Base-by-base conservation (phyloP, 306 rosid species). In the Pueraria montana region DNA sequence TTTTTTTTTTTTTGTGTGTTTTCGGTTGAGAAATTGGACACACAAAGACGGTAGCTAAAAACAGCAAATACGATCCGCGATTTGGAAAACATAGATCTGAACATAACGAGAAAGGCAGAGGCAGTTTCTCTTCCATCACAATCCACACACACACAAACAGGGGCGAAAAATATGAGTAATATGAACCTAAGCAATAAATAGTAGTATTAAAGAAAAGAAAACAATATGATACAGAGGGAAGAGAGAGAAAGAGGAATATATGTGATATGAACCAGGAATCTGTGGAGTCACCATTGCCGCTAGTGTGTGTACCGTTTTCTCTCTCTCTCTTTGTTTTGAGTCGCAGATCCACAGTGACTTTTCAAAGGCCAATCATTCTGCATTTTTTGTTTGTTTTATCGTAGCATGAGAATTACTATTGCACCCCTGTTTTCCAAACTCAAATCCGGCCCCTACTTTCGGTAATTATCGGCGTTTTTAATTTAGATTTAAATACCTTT, bases 251-350 rank as follows among this genome's bases (percentile, higher is more conserved):
- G 43, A 46, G 23, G 45, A 69, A 52, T 76, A 59, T 66, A 68
- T 27, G 75, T 49, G 75, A 73, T 79, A 48, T 53, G 81, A 84
- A 64, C 86, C 82, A 78, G 88, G 92, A 87, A 93, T 84, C 89
- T 58, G 72, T 65, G 76, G 88, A 83, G 89, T 82, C 87, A 26
- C 84, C 91, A 59, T 82, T 72, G 83, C 91, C 73, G 80, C 84
- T 78, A 84, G 74, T 55, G 61, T 77, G 38, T 62, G 55, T 4
- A 26, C 14, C 79, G 6, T 63, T 27, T 48, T 43, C 64, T 30
- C 72, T 75, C 77, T 18, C 32, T 38, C 53, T 50, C 26, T 43
- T 9, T 46, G 13, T 36, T 4, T 53, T 26, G 83, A 80, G 43
- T 61, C 59, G 40, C 67, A 55, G 74, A 80, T 18, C 80, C 80